Evolutionary conservation across 345 rosid species (phyloP).

Genomic region (Linum trigynum): DNA sequence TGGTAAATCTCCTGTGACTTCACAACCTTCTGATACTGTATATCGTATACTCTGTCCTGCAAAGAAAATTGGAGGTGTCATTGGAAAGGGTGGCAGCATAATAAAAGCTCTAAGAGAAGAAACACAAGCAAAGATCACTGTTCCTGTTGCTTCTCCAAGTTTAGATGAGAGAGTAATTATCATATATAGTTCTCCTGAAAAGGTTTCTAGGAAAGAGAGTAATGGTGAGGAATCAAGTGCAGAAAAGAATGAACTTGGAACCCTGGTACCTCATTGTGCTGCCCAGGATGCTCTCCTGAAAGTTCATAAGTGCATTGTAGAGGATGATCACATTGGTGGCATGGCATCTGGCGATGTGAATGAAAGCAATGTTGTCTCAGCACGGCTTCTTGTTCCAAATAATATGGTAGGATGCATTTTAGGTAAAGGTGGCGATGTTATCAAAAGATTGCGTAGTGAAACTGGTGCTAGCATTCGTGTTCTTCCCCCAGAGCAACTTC

Average conservation of each 20-base stretch:
- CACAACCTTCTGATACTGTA: conserved; percentile 39
- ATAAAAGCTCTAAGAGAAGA: conserved; percentile 43
- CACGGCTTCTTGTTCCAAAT: conserved; percentile 47
- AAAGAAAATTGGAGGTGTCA: conserved; percentile 48
- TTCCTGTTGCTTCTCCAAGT: conserved; percentile 45
- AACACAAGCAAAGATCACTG: conserved; percentile 43
- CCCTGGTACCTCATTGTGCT: conserved; percentile 37
- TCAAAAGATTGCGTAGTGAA: conserved; percentile 45
- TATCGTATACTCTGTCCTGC: conserved; percentile 50
- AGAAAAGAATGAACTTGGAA: conserved; percentile 19
- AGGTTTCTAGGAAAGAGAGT: conserved; percentile 16
- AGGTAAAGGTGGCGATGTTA: conserved; percentile 51
- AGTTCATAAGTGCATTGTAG: conserved; percentile 43
- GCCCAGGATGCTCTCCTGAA: conserved; percentile 57
- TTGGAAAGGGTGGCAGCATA: conserved; percentile 51
- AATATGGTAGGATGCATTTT: conserved; percentile 51
- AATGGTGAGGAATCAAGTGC: conserved; percentile 19
- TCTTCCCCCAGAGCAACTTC: conserved; percentile 43
- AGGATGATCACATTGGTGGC: conserved; percentile 41
- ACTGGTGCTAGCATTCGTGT: conserved; percentile 49
- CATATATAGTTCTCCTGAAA: conserved; percentile 36
- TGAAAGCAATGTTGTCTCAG: conserved; percentile 25
- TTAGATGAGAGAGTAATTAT: conserved; percentile 54
- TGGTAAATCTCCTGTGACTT: conserved; percentile 25
- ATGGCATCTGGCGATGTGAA: conserved; percentile 32